phyloP scores from a whole-genome alignment of 108 stramenopile genomes.

The Fistulifera pelliculosa region DNA sequence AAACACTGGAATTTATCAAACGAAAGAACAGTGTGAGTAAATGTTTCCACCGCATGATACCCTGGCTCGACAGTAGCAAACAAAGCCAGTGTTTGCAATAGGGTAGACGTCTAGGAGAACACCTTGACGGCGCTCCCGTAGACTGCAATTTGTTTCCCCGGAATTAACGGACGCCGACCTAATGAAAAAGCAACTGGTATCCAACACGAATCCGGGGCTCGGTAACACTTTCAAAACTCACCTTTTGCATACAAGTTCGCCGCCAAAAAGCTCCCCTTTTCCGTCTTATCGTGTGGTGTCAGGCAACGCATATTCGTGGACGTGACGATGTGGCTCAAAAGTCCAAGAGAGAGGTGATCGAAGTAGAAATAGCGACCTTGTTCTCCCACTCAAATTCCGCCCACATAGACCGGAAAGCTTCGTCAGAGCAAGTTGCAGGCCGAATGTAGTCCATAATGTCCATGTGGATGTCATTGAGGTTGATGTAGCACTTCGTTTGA shows the following conservation, averaged over 20 bases:
- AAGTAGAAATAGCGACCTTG: constrained; percentile 91
- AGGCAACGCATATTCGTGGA: constrained; percentile 98
- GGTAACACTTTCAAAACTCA: constrained; percentile 22
- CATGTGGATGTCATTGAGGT: constrained; percentile 98
- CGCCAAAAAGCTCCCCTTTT: constrained; percentile 88
- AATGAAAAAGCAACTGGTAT: constrained; percentile 26
- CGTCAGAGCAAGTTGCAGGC: constrained; percentile 93
- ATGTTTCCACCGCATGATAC: constrained; percentile 33
- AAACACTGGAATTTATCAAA: constrained; percentile 60
- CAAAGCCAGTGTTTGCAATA: constrained; percentile 35
- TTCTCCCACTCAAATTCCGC: constrained; percentile 99
- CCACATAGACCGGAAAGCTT: constrained; percentile 98
- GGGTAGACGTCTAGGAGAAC: constrained; percentile 32
- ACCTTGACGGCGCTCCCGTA: constrained; percentile 66
- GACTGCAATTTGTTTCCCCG: constrained; percentile 32
- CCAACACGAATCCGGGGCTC: constrained; percentile 79
- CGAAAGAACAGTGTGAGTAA: neutral
- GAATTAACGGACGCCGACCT: constrained; percentile 66
- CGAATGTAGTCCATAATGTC: constrained; percentile 99
- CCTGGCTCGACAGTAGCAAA: constrained; percentile 16
- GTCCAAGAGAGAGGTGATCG: constrained; percentile 82
- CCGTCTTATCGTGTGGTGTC: constrained; percentile 67
- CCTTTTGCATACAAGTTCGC: constrained; percentile 98
- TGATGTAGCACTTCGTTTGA: constrained; percentile 91
- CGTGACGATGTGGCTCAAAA: constrained; percentile 90